Conservation (phyloP, 2,329 filamentous ascomycete genomes). For the Cordyceps fumosorosea region DNA sequence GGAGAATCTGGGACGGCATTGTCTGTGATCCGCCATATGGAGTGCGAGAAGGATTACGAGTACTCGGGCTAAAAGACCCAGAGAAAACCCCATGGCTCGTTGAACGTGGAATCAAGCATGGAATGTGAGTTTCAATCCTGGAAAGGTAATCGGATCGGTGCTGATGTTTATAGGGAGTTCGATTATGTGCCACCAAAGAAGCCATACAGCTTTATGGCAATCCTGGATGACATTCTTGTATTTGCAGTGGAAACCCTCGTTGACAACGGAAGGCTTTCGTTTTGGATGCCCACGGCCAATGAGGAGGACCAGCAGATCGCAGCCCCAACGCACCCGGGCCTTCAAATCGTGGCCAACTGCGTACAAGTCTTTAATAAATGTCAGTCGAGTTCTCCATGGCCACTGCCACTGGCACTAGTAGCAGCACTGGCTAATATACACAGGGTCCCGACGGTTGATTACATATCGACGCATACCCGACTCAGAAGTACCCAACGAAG, state of each 20-base stretch:
- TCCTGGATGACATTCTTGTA: constrained; percentile 82
- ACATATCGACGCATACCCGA: constrained; percentile 72
- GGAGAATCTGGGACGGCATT: constrained; percentile 76
- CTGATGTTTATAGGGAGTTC: constrained; percentile 26
- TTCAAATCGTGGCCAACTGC: constrained; percentile 70
- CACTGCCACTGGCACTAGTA: not conserved
- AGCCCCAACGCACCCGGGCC: constrained; percentile 67
- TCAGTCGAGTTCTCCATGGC: constrained; percentile 30
- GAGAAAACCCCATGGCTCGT: constrained; percentile 53
- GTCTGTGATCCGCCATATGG: constrained; percentile 95
- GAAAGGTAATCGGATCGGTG: not conserved
- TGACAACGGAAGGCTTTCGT: constrained; percentile 70
- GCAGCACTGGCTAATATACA: constrained; percentile 12
- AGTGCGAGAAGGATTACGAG: constrained; percentile 83
- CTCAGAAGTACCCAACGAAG: constrained; percentile 40
- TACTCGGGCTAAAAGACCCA: constrained; percentile 70
- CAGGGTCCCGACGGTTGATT: constrained; percentile 82
- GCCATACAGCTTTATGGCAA: constrained; percentile 84
- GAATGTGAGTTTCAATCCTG: constrained; percentile 48
- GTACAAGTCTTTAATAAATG: constrained; percentile 88
- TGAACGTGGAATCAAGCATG: constrained; percentile 62
- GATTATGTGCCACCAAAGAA: constrained; percentile 81
- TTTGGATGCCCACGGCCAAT: constrained; percentile 96
- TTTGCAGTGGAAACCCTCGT: constrained; percentile 76
- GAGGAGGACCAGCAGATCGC: constrained; percentile 69